A percentile compares a stretch with the other conserved stretches of the same genome.
These are phyloP conservation scores for Sanguinoderma infundibulare DNA, from an alignment of 1,284 basidiomycete genomes.

Conservation along the genomic window DNA sequence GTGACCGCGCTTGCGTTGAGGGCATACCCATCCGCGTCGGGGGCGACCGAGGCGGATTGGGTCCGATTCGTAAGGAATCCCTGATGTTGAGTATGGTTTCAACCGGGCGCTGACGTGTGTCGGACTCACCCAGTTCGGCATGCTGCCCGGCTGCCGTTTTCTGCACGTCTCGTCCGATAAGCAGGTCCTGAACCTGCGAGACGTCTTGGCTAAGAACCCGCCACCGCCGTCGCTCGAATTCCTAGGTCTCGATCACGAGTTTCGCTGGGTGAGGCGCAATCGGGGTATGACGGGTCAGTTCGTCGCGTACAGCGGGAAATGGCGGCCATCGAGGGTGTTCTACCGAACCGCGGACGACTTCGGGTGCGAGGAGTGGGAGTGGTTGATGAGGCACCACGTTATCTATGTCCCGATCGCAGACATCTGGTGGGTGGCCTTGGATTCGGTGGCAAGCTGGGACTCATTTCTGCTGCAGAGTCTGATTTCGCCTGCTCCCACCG, in stretches of 20 bases:
- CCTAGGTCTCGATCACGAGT: slow-evolving; percentile 2
- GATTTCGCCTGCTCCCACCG: no score
- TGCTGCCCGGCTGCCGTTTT: no score
- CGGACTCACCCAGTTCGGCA: no score
- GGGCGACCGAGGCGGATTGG: no score
- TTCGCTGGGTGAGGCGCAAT: neutral
- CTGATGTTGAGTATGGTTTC: no score
- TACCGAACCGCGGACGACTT: neutral
- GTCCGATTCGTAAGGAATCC: no score
- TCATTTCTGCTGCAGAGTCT: no score
- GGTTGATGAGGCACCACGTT: neutral
- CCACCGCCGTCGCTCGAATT: slow-evolving; percentile 5
- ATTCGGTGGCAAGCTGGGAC: no score
- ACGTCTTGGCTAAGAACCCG: slow-evolving; percentile 4
- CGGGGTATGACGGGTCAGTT: no score
- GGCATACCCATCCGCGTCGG: no score
- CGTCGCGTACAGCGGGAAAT: neutral
- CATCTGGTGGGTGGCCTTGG: neutral
- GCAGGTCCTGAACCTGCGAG: neutral
- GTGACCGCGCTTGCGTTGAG: no score
- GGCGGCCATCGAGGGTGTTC: neutral
- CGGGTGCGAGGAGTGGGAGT: slow-evolving; percentile 1
- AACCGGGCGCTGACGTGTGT: no score
- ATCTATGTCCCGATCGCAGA: neutral
- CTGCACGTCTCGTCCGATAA: slow-evolving; percentile 1